Percentiles rank a stretch among this genome's conserved stretches.
phyloP scores from a whole-genome alignment of 805 yeast genomes.

The Yarrowia sp. region DNA sequence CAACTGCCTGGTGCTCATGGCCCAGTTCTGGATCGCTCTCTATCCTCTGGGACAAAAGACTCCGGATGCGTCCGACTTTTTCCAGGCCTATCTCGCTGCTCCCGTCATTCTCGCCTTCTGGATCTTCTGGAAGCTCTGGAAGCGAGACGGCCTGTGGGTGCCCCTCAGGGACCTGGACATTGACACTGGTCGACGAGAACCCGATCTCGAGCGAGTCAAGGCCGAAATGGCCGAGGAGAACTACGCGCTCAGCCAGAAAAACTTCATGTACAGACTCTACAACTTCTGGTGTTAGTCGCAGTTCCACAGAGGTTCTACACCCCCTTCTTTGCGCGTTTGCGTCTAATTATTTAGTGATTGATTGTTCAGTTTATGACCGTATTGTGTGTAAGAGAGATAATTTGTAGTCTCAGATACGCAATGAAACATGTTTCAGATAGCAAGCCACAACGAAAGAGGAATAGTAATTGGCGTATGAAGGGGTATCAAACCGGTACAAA shows the following conservation, averaged over 20 bases:
- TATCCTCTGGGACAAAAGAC: constrained; percentile 61
- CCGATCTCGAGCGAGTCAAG: constrained; percentile 49
- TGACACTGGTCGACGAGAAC: constrained; percentile 56
- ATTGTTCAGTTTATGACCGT: no score
- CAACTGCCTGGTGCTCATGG: constrained; percentile 58
- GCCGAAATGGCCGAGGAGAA: constrained; percentile 53
- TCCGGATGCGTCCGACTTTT: constrained; percentile 44
- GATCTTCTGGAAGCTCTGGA: constrained; percentile 50
- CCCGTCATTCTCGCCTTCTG: constrained; percentile 45
- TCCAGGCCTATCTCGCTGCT: constrained; percentile 51
- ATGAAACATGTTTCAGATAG: no score
- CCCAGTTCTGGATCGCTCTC: constrained; percentile 80
- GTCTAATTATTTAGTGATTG: no score
- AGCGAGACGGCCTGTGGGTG: constrained; percentile 41
- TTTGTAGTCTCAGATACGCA: no score
- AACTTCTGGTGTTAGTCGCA: constrained; percentile 48
- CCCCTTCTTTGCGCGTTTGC: no score
- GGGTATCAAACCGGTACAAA: no score
- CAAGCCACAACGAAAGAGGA: no score
- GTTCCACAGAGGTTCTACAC: no score
- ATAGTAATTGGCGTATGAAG: no score
- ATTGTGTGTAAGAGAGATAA: no score
- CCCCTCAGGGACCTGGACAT: constrained; percentile 52
- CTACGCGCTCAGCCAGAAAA: constrained; percentile 42
- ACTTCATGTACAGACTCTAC: constrained; percentile 46